These are phyloP conservation scores for Truncatella angustata DNA, from an alignment of 2,329 filamentous ascomycete genomes.

Conservation along the genomic window DNA sequence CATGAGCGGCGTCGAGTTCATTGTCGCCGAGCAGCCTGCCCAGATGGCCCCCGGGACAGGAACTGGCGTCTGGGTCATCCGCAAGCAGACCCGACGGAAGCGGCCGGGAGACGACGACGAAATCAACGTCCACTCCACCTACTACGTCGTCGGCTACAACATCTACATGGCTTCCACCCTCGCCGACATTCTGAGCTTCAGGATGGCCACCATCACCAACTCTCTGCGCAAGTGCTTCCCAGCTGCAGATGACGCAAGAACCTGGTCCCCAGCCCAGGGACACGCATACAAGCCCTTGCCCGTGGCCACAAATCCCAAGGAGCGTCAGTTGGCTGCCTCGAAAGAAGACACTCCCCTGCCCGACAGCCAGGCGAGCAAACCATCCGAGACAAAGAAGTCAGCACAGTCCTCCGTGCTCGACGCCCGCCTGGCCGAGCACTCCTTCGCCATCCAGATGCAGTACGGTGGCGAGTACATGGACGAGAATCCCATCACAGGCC, in stretches of 20 bases:
- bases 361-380: conserved; percentile 17
- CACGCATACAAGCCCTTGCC: conserved; percentile 47
- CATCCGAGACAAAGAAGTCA: conserved; percentile 10
- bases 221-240: conserved; percentile 53
- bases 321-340: conserved; percentile 34
- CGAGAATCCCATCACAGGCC: conserved; percentile 66
- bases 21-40: conserved; percentile 63
- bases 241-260: conserved; percentile 46
- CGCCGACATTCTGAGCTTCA: conserved; percentile 56
- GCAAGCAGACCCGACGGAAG: conserved; percentile 65
- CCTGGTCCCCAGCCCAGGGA: conserved; percentile 54
- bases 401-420: conserved; percentile 17
- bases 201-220: conserved; percentile 56
- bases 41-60: conserved; percentile 59
- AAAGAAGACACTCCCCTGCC: conserved; percentile 49
- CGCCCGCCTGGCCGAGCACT: conserved; percentile 52
- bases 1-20: conserved; percentile 66
- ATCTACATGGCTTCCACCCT: conserved; percentile 65
- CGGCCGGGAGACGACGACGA: conserved; percentile 55
- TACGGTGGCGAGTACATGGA: conserved; percentile 66
- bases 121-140: conserved; percentile 56
- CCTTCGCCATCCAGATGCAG: conserved; percentile 54
- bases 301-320: conserved; percentile 18
- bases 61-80: conserved; percentile 68
- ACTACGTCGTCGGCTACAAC: conserved; percentile 65